These are phyloP conservation scores for Sarocladium brachiariae DNA, from an alignment of 2,329 filamentous ascomycete genomes.

Conservation along the genomic window DNA sequence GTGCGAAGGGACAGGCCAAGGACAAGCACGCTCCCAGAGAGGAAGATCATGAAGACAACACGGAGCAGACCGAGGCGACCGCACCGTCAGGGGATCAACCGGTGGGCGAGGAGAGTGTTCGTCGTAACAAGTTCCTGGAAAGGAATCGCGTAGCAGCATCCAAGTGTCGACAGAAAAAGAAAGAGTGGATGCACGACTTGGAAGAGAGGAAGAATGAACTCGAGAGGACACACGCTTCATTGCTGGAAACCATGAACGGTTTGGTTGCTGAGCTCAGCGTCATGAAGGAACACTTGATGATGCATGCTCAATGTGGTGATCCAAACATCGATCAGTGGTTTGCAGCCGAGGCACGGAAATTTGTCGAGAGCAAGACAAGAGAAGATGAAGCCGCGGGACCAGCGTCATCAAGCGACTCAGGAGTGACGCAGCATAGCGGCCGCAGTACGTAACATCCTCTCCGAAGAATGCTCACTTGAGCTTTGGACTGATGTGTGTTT, in stretches of 20 bases:
- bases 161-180: constrained; percentile 66
- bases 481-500: neutral
- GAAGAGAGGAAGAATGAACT: constrained; percentile 38
- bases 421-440: neutral
- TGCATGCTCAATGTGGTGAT: constrained; percentile 45
- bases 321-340: constrained; percentile 48
- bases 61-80: constrained; percentile 22
- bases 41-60: neutral
- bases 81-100: neutral
- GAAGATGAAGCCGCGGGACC: neutral
- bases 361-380: constrained; percentile 28
- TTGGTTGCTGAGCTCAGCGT: constrained; percentile 37
- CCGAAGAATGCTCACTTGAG: neutral
- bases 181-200: constrained; percentile 43
- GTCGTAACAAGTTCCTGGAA: constrained; percentile 53
- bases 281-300: constrained; percentile 46
- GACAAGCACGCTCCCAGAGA: constrained; percentile 15
- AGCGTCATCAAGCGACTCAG: neutral
- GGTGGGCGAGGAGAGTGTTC: neutral
- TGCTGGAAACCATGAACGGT: constrained; percentile 36
- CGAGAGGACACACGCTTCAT: constrained; percentile 34
- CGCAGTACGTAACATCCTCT: neutral
- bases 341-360: constrained; percentile 42
- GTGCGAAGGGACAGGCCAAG: neutral
- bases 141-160: constrained; percentile 67